These are phyloP conservation scores for Cercospora janseana DNA, from an alignment of 2,329 filamentous ascomycete species.

Conservation along the genomic window DNA sequence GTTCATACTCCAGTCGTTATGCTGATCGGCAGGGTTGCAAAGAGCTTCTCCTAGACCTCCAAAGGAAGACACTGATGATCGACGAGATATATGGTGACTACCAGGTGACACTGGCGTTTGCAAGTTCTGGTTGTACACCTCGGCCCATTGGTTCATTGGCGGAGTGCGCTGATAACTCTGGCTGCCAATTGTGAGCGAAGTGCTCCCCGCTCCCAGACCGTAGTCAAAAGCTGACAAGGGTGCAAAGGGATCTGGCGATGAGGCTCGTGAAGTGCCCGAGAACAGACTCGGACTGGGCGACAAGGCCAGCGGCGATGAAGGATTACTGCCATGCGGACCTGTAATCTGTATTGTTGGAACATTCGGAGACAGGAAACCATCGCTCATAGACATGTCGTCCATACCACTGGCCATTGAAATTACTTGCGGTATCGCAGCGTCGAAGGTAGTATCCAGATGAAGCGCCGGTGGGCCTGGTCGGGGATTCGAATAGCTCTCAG, in stretches of 20 bases:
- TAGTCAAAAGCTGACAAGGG: constrained; percentile 16
- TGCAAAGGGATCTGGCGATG: constrained; percentile 21
- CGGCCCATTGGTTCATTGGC: constrained; percentile 19
- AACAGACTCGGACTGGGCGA: constrained; percentile 21
- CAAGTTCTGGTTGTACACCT: constrained; percentile 15
- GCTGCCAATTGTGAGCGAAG: constrained; percentile 10
- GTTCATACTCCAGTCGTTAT: constrained; percentile 12
- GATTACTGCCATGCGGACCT: constrained; percentile 18
- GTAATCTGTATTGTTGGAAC: constrained; percentile 23
- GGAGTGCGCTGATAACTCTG: constrained; percentile 16
- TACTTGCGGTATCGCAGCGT: constrained; percentile 2
- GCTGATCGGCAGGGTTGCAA: constrained; percentile 13
- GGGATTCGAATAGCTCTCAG: neutral
- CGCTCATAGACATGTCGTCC: constrained; percentile 14
- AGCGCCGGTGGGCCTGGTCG: constrained; percentile 15
- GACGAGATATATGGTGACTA: constrained; percentile 14
- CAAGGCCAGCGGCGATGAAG: constrained; percentile 15
- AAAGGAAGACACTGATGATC: constrained; percentile 21
- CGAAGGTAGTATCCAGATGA: constrained; percentile 22
- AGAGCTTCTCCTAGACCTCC: constrained; percentile 16
- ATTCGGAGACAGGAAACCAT: constrained; percentile 13
- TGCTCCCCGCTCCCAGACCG: constrained; percentile 1
- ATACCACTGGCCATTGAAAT: neutral
- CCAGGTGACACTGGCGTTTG: constrained; percentile 17
- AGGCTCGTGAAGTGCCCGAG: constrained; percentile 20